phyloP scores from a whole-genome alignment of 1,284 basidiomycete genomes.

The Pascua guehoae region DNA sequence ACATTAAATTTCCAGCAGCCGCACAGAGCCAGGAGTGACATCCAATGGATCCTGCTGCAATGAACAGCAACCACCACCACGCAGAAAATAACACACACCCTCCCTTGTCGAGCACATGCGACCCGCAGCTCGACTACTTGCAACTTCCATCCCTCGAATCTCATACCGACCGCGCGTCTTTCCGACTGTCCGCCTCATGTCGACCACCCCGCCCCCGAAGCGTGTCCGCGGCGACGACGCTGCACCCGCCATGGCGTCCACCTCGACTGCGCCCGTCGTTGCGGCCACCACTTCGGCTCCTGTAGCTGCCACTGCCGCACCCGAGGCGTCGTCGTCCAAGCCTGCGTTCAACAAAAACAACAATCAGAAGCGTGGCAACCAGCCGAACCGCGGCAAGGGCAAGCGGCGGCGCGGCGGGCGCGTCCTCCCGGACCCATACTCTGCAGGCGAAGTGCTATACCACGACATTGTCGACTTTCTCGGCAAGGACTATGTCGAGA shows the following conservation, averaged over 20 bases:
- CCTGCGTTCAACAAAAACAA: neutral
- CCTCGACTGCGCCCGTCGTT: neutral
- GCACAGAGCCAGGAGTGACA: too few relatives aligned
- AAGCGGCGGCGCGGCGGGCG: conserved; percentile 31
- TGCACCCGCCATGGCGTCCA: neutral
- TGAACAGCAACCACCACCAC: too few relatives aligned
- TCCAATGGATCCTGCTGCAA: too few relatives aligned
- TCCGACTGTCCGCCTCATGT: too few relatives aligned
- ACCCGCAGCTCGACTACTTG: too few relatives aligned
- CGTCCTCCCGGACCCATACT: conserved; percentile 60
- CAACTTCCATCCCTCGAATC: too few relatives aligned
- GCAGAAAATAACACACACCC: too few relatives aligned
- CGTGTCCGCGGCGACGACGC: conserved; percentile 6
- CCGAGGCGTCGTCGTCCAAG: neutral
- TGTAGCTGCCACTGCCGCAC: neutral
- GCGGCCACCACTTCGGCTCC: neutral
- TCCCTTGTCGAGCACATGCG: too few relatives aligned
- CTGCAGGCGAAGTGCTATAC: conserved; percentile 69
- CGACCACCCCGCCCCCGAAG: conserved; percentile 8
- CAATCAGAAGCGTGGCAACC: neutral
- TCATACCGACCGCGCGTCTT: too few relatives aligned
- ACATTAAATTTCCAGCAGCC: too few relatives aligned
- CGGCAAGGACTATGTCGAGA: conserved; percentile 59
- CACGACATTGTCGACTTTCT: conserved; percentile 67
- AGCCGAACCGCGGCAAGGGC: conserved; percentile 16